Evolutionary conservation across 768 basidiomycete genomes (phyloP), one percentile per base, ranked within the genome.

Genomic region (Boletus reticulatus): DNA sequence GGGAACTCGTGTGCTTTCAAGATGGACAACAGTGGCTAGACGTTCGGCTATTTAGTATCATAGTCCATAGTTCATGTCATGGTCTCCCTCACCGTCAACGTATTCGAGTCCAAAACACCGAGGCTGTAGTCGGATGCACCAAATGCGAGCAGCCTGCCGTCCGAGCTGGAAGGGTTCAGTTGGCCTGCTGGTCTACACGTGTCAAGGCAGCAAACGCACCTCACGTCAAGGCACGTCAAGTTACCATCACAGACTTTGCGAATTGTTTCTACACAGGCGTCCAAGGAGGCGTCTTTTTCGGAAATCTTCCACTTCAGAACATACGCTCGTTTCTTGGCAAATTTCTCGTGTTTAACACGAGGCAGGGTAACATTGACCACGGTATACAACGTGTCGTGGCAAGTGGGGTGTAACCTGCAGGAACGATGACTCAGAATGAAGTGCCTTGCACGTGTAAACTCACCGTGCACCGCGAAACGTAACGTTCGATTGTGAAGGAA

Each of bases 1-100:
- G 97, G 91, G 70, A 98, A 94, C 56, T 95, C 94, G 71, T 98
- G 96, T 0, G 97, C 91, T 72, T 91, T 92, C 55, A 98, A 76
- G 58, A 99, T 97, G 19, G 86, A 86, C 31, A 92, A 73, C 13
- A 93, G 69, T 1, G 94, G 95, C 95, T 98, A n/a, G 62, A 29
- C 29, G 29, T 29, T 29, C 29, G 29, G 29, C 8, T 9, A 3
- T 29, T 29, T 20, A 31, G 42, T 41, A 48, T 56, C 38, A 4
- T 13, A 5, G 13, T 17, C 6, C 36, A 13, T 2, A 37, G 14
- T 37, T 42, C 43, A 46, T 24, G 16, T 13, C 22, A 27, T 13
- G 27, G 48, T 57, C 22, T 51, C 38, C 29, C 87, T 65, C 69
- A 98, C 97, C 52, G 81, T 78, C 22, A 98, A 73, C 3, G 85